phyloP scores from a whole-genome alignment of 2,329 filamentous ascomycete genomes.

The Paecilomyces sp. region DNA sequence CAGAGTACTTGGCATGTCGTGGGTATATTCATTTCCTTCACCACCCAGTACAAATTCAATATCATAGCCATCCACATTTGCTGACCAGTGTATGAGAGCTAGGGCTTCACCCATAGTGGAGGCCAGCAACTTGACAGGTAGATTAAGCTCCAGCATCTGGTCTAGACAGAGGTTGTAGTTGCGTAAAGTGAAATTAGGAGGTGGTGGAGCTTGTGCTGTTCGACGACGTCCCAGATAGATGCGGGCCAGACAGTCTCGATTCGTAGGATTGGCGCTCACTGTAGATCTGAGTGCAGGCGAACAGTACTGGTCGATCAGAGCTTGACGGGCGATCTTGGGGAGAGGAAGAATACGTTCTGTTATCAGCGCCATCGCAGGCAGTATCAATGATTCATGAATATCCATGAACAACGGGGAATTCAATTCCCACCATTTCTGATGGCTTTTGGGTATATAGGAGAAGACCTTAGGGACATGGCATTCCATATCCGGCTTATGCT shows the following conservation, averaged over 20 bases:
- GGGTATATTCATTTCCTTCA: background rate
- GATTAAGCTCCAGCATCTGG: slow-evolving; percentile 7
- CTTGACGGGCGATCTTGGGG: slow-evolving; percentile 9
- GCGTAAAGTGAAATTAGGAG: slow-evolving; percentile 6
- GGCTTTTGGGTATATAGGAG: slow-evolving; percentile 5
- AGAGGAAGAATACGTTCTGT: slow-evolving; percentile 15
- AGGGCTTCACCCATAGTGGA: slow-evolving; percentile 3
- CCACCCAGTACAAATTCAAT: slow-evolving; percentile 9
- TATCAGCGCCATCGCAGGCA: slow-evolving; percentile 11
- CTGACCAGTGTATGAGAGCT: slow-evolving; percentile 7
- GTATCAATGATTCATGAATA: background rate
- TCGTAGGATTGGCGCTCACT: slow-evolving; percentile 1
- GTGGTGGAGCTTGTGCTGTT: background rate
- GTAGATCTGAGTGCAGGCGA: background rate
- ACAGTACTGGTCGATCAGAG: slow-evolving; percentile 15
- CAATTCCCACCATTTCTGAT: slow-evolving; percentile 6
- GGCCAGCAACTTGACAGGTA: slow-evolving; percentile 1
- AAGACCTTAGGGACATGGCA: slow-evolving; percentile 6
- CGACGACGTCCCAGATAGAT: slow-evolving; percentile 9
- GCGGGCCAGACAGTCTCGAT: slow-evolving; percentile 9
- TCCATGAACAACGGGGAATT: background rate
- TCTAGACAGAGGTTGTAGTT: slow-evolving; percentile 7
- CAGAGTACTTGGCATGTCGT: background rate
- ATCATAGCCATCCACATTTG: slow-evolving; percentile 7
- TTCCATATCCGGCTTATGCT: slow-evolving; percentile 1